Evolutionary conservation across 202 grass and related monocot genomes (phyloP).

Genomic region (Elaeis oleifera): DNA sequence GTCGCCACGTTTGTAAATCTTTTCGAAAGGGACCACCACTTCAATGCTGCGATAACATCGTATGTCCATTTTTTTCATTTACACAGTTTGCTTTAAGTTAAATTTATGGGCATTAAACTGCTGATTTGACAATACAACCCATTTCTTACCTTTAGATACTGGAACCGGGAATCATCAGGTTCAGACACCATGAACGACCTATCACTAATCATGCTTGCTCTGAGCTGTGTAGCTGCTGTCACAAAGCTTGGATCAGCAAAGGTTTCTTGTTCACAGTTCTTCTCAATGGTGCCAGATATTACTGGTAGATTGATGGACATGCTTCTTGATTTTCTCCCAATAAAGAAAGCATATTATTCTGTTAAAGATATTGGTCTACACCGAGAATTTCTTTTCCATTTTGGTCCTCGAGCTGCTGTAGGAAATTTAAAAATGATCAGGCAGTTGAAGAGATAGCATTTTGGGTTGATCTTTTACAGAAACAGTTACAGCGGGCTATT

Average conservation of each 20-base stretch:
- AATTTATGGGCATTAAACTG: background rate
- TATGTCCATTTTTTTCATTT: slow-evolving; percentile 26
- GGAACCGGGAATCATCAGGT: slow-evolving; percentile 36
- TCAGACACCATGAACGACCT: slow-evolving; percentile 54
- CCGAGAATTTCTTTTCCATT: slow-evolving; percentile 87
- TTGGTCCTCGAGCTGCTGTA: slow-evolving; percentile 70
- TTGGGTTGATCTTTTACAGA: slow-evolving; percentile 89
- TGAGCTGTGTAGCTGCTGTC: slow-evolving; percentile 86
- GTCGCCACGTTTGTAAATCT: slow-evolving; percentile 77
- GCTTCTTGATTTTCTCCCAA: slow-evolving; percentile 82
- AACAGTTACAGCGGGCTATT: slow-evolving; percentile 65
- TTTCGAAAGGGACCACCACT: slow-evolving; percentile 73
- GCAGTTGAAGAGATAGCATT: slow-evolving; percentile 66
- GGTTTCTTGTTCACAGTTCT: slow-evolving; percentile 87
- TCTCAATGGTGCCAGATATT: slow-evolving; percentile 68
- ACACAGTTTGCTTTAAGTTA: background rate
- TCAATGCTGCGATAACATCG: slow-evolving; percentile 67
- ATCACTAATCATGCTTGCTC: slow-evolving; percentile 82
- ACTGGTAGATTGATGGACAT: slow-evolving; percentile 86
- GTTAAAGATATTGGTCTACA: slow-evolving; percentile 75
- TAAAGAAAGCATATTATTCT: slow-evolving; percentile 76
- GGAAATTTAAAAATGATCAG: slow-evolving; percentile 51
- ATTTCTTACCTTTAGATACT: slow-evolving; percentile 39
- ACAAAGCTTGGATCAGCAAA: slow-evolving; percentile 93
- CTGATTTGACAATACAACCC: background rate